Evolutionary conservation across 176 grass and related monocot genomes (phyloP), one percentile per base, ranked within the genome.

Genomic region (Ensete glaucum): DNA sequence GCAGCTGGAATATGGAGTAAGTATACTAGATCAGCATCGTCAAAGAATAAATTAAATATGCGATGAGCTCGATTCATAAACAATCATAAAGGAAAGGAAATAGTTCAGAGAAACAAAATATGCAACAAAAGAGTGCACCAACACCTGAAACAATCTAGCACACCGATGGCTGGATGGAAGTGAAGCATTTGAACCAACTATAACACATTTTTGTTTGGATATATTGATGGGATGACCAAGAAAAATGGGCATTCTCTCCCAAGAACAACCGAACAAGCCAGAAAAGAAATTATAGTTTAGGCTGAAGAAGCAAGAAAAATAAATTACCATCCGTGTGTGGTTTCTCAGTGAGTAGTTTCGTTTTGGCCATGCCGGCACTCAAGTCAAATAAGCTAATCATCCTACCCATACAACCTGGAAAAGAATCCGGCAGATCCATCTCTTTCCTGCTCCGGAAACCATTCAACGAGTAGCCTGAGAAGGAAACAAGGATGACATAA

Each of bases 381-480:
- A 67, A 78, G 43, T 78, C 76, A 54, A 78, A 78, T 25, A 78
- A 27, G 23, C 54, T 55, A 15, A 78, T 67, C 76, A 68, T 68
- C 15, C 63, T 68, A 34, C 63, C 51, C 62, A 67, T 78, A 54
- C 62, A 67, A 22, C 63, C 62, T 2, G 62, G 51, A 67, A 78
- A 52, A 10, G 48, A 62, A 21, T 78, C 65, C 62, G 67, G 50
- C 68, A 87, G 81, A 88, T 90, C 88, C 54, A 76, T 72, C 71
- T 73, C 83, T 74, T 85, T 90, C 22, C 64, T 82, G 77, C 87
- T 86, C 54, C 76, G 81, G 79, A 79, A 59, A 25, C 86, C 75
- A 74, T 85, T 91, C 92, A 96, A 89, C 49, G 58, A 60, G 50
- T 66, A n/a, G 71, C 11, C 55, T 53, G 49, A 60, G 23, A 69